phyloP scores from a whole-genome alignment of 306 rosid genomes.

The Sindora glabra region DNA sequence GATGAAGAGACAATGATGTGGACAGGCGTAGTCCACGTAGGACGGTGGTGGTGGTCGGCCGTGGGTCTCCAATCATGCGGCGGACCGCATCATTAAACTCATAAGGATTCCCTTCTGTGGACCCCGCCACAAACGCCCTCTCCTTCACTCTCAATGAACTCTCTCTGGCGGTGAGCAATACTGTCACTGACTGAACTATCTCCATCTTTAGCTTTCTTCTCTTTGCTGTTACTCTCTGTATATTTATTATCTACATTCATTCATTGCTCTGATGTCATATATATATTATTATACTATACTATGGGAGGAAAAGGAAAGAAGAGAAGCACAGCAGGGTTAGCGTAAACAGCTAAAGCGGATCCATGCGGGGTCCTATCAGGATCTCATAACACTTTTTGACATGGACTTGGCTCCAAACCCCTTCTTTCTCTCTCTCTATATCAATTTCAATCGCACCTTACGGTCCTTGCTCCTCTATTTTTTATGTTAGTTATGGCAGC shows the following conservation, averaged over 20 bases:
- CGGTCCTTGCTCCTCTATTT: constrained; percentile 10
- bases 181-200: no score
- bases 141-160: not conserved
- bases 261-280: no score
- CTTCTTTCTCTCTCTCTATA: not conserved
- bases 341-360: constrained; percentile 60
- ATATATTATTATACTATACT: not conserved
- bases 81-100: constrained; percentile 50
- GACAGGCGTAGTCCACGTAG: constrained; percentile 52
- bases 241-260: no score
- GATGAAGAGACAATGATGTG: constrained; percentile 14
- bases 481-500: constrained; percentile 9
- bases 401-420: constrained; percentile 51
- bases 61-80: constrained; percentile 60
- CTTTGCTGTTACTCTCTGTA: no score
- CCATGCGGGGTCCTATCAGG: constrained; percentile 53
- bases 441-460: no score
- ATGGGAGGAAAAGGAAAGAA: not conserved
- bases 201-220: not conserved
- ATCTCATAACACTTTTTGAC: constrained; percentile 48
- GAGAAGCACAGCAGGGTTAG: constrained; percentile 19
- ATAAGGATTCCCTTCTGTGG: constrained; percentile 16
- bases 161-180: constrained; percentile 24
- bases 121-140: constrained; percentile 31
- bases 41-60: constrained; percentile 73